Base-by-base conservation (phyloP, 352 stramenopile species). In the Phytophthora niederhauseri region DNA sequence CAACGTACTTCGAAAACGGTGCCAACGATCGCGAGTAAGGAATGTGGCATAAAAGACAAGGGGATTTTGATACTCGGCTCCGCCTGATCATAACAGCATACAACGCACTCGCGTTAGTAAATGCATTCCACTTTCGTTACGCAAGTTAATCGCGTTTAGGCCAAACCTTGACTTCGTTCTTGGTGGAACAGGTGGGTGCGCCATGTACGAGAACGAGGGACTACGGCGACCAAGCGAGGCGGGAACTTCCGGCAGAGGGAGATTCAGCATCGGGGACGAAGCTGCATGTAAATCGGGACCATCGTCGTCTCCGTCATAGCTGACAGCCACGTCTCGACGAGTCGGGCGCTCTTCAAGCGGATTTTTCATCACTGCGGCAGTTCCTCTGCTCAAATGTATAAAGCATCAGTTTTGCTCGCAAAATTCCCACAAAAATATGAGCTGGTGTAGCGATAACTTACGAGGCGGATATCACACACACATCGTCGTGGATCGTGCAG, bases 401-500 rank as follows among this genome's bases (percentile, higher is more conserved):
- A 17, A 14, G 45, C 7, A 19, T 51, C 24, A 51, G 2, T 43
- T 43, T 2, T n/a, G 17, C 9, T 51, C 26, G 2, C 6, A 28
- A 22, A 12, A 38, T 14, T 6, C 45, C 2, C 0, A 26, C 11
- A 62, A n/a, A n/a, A n/a, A 8, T 4, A 53, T 63, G 6, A 43
- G 28, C 17, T 26, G 8, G n/a, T 3, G 17, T 31, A 26, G 15
- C 8, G 9, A 6, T 26, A 45, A 81, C 84, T 55, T 79, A 95
- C 66, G 96, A 99, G 31, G 97, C 97, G 4, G 97, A 98, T 49
- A 99, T 89, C n/a, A 99, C 92, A 65, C 95, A 98, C 0, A 97
- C 91, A 75, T 99, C 97, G 56, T 99, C 97, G 65, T 99, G 91
- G 74, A 99, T 99, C 0, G 95, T 98, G 24, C 92, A 98, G 1